These are phyloP conservation scores for Talaromyces marneffei DNA, from an alignment of 2,329 filamentous ascomycete genomes.

Conservation along the genomic window DNA sequence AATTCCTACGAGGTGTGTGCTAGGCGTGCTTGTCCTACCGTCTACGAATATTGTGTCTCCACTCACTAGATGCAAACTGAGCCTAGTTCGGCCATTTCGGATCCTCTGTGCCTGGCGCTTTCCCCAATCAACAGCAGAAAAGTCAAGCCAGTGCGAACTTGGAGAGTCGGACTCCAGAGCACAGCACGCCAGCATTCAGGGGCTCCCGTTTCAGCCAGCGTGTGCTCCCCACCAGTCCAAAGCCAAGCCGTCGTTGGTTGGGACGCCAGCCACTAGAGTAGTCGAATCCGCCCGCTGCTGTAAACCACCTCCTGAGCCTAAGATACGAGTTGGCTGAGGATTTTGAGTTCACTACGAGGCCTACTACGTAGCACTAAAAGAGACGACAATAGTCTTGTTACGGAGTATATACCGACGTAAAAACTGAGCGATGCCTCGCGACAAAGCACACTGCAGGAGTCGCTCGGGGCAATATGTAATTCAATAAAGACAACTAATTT, in stretches of 20 bases:
- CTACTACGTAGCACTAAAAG: too few relatives aligned
- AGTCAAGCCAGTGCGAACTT: not conserved
- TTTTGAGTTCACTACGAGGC: not conserved
- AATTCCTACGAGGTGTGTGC: constrained; percentile 8
- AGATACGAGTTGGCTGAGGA: not conserved
- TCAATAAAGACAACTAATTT: not conserved
- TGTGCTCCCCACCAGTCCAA: constrained; percentile 10
- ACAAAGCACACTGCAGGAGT: not conserved
- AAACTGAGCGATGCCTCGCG: too few relatives aligned
- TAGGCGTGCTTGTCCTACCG: not conserved
- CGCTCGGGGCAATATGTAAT: not conserved
- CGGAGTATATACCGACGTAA: too few relatives aligned
- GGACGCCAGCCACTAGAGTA: constrained; percentile 14
- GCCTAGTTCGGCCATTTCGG: constrained; percentile 5
- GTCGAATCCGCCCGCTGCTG: constrained; percentile 2
- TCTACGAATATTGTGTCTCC: constrained; percentile 11
- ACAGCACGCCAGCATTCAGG: constrained; percentile 11
- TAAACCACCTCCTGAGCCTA: constrained; percentile 2
- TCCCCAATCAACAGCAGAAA: not conserved
- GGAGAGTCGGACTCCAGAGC: not conserved
- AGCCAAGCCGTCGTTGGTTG: constrained; percentile 10
- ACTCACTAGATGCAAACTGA: constrained; percentile 8
- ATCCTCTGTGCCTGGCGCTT: constrained; percentile 2
- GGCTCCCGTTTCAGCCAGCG: constrained; percentile 14
- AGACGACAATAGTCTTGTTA: not conserved